A percentile compares a stretch with the other conserved stretches of the same genome.
Conservation (phyloP, 768 basidiomycete species). For the Candolleomyces eurysporus region DNA sequence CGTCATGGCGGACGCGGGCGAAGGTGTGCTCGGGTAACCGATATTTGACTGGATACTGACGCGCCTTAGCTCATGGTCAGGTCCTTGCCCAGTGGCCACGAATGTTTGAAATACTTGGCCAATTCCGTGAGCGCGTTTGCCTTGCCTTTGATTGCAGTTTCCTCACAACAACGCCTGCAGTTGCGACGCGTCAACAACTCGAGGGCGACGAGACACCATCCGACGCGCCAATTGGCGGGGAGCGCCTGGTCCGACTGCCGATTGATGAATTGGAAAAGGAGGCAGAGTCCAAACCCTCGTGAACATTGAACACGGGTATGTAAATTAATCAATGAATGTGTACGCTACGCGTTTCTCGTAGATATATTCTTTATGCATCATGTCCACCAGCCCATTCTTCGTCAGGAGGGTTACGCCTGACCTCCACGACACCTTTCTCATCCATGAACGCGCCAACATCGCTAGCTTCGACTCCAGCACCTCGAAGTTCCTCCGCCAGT, state of each 20-base stretch:
- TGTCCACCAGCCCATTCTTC: slow-evolving; percentile 41
- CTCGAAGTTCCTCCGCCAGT: slow-evolving; percentile 34
- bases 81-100: slow-evolving; percentile 79
- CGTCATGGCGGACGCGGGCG: slow-evolving; percentile 74
- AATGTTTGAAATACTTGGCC: slow-evolving; percentile 74
- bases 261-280: slow-evolving; percentile 58
- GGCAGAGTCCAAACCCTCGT: background rate
- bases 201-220: slow-evolving; percentile 18
- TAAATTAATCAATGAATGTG: too few species aligned
- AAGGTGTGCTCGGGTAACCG: slow-evolving; percentile 40
- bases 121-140: slow-evolving; percentile 50
- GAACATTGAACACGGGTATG: too few species aligned
- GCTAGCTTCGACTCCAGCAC: slow-evolving; percentile 40
- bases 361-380: slow-evolving; percentile 22
- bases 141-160: background rate
- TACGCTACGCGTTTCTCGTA: background rate
- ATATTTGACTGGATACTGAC: background rate
- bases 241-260: slow-evolving; percentile 71
- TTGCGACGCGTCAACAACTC: slow-evolving; percentile 44
- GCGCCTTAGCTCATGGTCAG: slow-evolving; percentile 61
- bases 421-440: slow-evolving; percentile 41
- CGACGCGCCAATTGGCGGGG: slow-evolving; percentile 33
- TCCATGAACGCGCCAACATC: slow-evolving; percentile 46
- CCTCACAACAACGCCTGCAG: slow-evolving; percentile 26
- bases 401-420: slow-evolving; percentile 44